These are phyloP conservation scores for Verticillium tricorpus DNA, from an alignment of 2,329 filamentous ascomycete species.

Conservation along the genomic window DNA sequence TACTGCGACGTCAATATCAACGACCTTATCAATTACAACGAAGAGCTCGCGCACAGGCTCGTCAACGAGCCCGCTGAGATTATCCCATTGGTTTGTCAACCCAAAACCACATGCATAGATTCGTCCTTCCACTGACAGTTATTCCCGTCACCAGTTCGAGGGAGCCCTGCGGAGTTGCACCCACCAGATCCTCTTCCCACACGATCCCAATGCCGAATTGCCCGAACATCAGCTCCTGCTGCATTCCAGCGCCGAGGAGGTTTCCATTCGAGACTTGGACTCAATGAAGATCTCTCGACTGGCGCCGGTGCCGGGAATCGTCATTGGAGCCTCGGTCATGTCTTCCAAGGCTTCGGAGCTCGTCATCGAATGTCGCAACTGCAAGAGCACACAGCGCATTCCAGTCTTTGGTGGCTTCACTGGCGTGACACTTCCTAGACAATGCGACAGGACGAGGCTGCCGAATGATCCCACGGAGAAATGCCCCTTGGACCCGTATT, in stretches of 20 bases:
- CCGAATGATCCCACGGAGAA: slow-evolving; percentile 65
- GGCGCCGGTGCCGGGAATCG: slow-evolving; percentile 94
- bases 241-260: slow-evolving; percentile 85
- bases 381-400: slow-evolving; percentile 66
- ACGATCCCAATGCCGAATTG: slow-evolving; percentile 60
- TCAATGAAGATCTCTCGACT: slow-evolving; percentile 89
- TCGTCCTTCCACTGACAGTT: background rate
- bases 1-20: slow-evolving; percentile 95
- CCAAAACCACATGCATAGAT: background rate
- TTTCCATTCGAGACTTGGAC: slow-evolving; percentile 90
- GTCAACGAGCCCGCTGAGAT: slow-evolving; percentile 88
- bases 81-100: slow-evolving; percentile 70
- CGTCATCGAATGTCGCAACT: slow-evolving; percentile 83
- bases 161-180: slow-evolving; percentile 85
- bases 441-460: slow-evolving; percentile 61
- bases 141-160: slow-evolving; percentile 65
- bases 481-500: slow-evolving; percentile 93
- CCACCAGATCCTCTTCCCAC: slow-evolving; percentile 85
- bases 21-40: slow-evolving; percentile 92
- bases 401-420: slow-evolving; percentile 81
- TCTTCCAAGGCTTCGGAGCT: slow-evolving; percentile 91
- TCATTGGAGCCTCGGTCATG: slow-evolving; percentile 94
- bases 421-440: slow-evolving; percentile 77
- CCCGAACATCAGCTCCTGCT: slow-evolving; percentile 93
- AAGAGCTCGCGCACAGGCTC: slow-evolving; percentile 86